A percentile compares a stretch with the other conserved stretches of the same genome.
These are phyloP conservation scores for Hypoxylon rubiginosum DNA, from an alignment of 2,329 filamentous ascomycete genomes.

Conservation along the genomic window DNA sequence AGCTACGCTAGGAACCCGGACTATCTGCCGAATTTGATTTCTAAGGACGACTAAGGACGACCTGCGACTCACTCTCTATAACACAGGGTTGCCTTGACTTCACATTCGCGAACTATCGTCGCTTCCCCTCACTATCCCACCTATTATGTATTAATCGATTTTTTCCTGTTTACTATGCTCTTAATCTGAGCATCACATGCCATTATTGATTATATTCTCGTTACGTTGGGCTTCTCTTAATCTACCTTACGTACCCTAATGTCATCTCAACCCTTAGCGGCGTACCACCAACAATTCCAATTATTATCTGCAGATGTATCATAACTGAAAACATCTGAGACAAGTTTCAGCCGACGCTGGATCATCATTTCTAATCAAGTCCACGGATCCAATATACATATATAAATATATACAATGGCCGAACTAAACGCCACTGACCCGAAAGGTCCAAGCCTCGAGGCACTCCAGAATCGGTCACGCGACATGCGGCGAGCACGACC, in stretches of 20 bases:
- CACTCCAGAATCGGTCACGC: slow-evolving; percentile 50
- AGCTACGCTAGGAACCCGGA: slow-evolving; percentile 24
- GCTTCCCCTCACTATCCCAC: slow-evolving; percentile 28
- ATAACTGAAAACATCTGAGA: slow-evolving; percentile 21
- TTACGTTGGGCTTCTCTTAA: slow-evolving; percentile 15
- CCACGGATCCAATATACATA: slow-evolving; percentile 10
- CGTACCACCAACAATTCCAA: slow-evolving; percentile 14
- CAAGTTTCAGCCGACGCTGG: slow-evolving; percentile 8
- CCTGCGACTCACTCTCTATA: slow-evolving; percentile 18
- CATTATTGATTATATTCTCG: slow-evolving; percentile 23
- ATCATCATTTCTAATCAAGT: slow-evolving; percentile 15
- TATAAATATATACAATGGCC: slow-evolving; percentile 25
- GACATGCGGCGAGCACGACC: slow-evolving; percentile 56
- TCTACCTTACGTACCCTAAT: slow-evolving; percentile 21
- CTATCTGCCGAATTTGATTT: slow-evolving; percentile 24
- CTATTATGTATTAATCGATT: slow-evolving; percentile 27
- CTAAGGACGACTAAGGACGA: slow-evolving; percentile 25
- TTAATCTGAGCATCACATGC: slow-evolving; percentile 26
- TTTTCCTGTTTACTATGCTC: slow-evolving; percentile 34
- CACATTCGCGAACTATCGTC: slow-evolving; percentile 26
- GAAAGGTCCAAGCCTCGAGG: slow-evolving; percentile 49
- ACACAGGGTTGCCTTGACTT: slow-evolving; percentile 48
- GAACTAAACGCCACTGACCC: slow-evolving; percentile 30
- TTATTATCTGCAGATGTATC: slow-evolving; percentile 23
- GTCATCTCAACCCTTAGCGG: slow-evolving; percentile 14